Base-by-base conservation (phyloP, 129 eudicot genomes). In the Escallonia herrerae region DNA sequence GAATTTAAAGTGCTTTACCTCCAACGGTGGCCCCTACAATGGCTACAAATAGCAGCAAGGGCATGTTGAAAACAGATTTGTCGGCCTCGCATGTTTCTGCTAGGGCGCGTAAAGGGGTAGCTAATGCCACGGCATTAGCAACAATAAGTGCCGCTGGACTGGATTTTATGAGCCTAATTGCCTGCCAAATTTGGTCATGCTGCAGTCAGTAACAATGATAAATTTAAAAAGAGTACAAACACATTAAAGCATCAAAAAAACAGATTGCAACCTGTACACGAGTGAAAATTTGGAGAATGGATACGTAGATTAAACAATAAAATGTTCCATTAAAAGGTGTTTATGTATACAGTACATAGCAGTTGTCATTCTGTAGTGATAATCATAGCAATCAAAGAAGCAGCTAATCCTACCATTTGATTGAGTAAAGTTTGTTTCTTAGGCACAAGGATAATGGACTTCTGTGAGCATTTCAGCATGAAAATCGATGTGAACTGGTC, bases 21-120 rank as follows among this genome's bases (percentile, higher is more conserved):
- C 99, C 99, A 76, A 94, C 99, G n/a, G 99, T 89, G 63, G 97
- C 99, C 39, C 99, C 99, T 46, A 89, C 63, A 45, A 94, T 87
- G 65, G 99, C 90, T 64, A 94, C 95, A 65, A 82, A 70, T 60
- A 94, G 93, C 74, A 94, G 76, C 66, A 89, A 45, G 7, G 99
- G 99, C 99, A 94, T 94, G 59, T 76, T 75, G 63, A 77, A 70
- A 13, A 84, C 13, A 43, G 95, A 86, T 45, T 74, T 79, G 4
- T 77, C 86, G 8, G 84, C 78, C 58, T 89, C 93, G 76, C 95
- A 83, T 60, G 97, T 94, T 73, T 94, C 90, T 38, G 99, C 95
- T 54, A 89, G 82, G 66, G 93, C 95, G 74, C 80, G 75, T 41
- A 84, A 60, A 41, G 99, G 97, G 67, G 86, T 49, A 69, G 79